A percentile compares a stretch with the other conserved stretches of the same genome.
Evolutionary conservation across 768 basidiomycete genomes (phyloP).

Genomic region (Tylopilus rubrobrunneus): DNA sequence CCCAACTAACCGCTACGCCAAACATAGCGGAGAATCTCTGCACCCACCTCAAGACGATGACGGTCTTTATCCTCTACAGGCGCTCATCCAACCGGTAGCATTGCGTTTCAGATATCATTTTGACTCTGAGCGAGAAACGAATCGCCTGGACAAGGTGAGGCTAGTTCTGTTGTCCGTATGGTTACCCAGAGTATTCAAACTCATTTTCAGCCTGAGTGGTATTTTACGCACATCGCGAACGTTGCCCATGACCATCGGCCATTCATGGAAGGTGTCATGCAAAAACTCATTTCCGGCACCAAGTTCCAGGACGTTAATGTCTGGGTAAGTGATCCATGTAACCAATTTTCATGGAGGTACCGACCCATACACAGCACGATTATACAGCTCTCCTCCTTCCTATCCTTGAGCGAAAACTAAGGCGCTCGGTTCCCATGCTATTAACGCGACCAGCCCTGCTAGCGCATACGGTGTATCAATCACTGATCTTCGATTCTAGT

Average conservation of each 20-base stretch:
- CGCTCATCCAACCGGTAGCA: conserved; percentile 77
- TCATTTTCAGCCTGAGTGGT: conserved; percentile 85
- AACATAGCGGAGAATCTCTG: conserved; percentile 51
- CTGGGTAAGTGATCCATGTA: conserved; percentile 49
- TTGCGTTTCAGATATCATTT: conserved; percentile 95
- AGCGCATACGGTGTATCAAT: conserved; percentile 94
- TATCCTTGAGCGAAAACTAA: conserved; percentile 70
- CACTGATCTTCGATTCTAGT: conserved; percentile 80
- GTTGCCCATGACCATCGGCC: conserved; percentile 77
- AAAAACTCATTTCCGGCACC: conserved; percentile 61
- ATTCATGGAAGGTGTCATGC: conserved; percentile 76
- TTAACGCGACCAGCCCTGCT: conserved; percentile 78
- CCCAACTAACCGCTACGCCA: neutral
- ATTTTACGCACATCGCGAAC: conserved; percentile 88
- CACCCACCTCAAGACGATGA: conserved; percentile 33
- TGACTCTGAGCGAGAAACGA: conserved; percentile 81
- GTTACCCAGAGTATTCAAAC: neutral
- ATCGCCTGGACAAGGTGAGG: conserved; percentile 84
- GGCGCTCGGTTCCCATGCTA: conserved; percentile 66
- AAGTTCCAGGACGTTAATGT: conserved; percentile 65
- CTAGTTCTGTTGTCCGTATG: neutral
- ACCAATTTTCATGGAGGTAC: neutral
- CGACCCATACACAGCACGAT: conserved; percentile 56
- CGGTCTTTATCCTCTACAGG: conserved; percentile 79
- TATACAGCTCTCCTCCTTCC: conserved; percentile 79